Evolutionary conservation across 2,329 filamentous ascomycete species (phyloP), one percentile per base, ranked within the genome.

Genomic region (Cercospora sp.): DNA sequence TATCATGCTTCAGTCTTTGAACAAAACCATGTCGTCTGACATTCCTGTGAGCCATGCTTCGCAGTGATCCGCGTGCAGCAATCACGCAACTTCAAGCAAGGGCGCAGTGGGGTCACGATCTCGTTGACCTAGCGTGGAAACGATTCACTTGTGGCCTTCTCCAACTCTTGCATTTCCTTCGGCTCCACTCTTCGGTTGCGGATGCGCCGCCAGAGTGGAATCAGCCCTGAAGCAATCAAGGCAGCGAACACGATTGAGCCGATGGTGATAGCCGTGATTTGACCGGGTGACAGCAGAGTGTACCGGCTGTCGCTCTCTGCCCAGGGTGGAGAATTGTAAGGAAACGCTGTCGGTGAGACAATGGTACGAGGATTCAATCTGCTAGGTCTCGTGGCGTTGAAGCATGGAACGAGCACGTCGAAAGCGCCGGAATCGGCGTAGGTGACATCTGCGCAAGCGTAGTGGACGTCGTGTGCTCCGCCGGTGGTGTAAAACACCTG

Each of bases 361-460:
- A 74, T 72, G 1, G 70, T 69, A 65, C 16, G 75, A 73, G 69
- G 80, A 79, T 23, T 79, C 75, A 16, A 55, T 23, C 48, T 20
- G 20, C 30, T 33, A 9, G 78, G 76, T 13, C 75, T 73, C 0
- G 81, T 82, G 4, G 82, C 81, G 66, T 84, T 84, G 77, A 84
- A 83, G 75, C 83, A 83, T 0, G 81, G 81, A 9, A 82, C 78
- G 39, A 80, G 75, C 45, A 76, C 73, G 0, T 75, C 80, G 69
- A 84, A 83, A 23, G 79, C 74, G 65, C 74, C 75, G 1, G 78
- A 70, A 3, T 80, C 70, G 28, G 83, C 77, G 64, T 83, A 83
- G 5, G 77, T 81, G n/a, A 84, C 77, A 65, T 84, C 82, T 0
- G 82, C 78, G 68, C 82, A 84, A 7, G 82, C 82, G 69, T 83